Conservation (phyloP, 345 rosid species). For the Rhizophora apiculata region DNA sequence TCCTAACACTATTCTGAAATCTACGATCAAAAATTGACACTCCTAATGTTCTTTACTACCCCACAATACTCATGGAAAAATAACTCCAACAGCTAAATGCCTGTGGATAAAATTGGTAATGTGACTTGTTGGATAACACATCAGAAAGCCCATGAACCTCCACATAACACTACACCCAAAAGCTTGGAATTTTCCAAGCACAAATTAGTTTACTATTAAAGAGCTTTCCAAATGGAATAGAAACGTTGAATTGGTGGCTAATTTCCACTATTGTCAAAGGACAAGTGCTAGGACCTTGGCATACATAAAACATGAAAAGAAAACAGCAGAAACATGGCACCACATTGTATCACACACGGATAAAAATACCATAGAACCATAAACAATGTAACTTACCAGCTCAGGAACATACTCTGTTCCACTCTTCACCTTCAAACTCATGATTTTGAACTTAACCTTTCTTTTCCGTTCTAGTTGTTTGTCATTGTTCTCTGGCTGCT, state of each 20-base stretch:
- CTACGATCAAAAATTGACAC: not conserved
- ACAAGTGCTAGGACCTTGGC: too few species aligned
- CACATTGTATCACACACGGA: not conserved
- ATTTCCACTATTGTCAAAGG: too few species aligned
- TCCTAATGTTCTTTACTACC: not conserved
- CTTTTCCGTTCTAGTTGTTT: conserved; percentile 25
- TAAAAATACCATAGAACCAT: not conserved
- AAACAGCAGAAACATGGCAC: too few species aligned
- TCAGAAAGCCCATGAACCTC: not conserved
- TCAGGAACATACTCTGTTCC: conserved; percentile 30
- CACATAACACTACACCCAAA: not conserved
- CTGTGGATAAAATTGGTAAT: not conserved
- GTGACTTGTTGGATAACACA: not conserved
- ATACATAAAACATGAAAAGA: not conserved
- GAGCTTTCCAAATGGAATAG: not conserved
- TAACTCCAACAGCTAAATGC: too few species aligned
- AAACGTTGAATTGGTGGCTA: too few species aligned
- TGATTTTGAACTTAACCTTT: conserved; percentile 32
- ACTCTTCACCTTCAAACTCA: conserved; percentile 34
- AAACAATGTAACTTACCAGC: conserved; percentile 16
- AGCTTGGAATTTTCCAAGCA: too few species aligned
- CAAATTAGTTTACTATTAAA: not conserved
- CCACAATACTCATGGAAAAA: too few species aligned
- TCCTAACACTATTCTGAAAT: not conserved
- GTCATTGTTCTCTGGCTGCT: conserved; percentile 28